Percentiles rank a stretch among this genome's conserved stretches.
These are phyloP conservation scores for Aschersonia sp. DNA, from an alignment of 2,329 filamentous ascomycete genomes.

Conservation along the genomic window DNA sequence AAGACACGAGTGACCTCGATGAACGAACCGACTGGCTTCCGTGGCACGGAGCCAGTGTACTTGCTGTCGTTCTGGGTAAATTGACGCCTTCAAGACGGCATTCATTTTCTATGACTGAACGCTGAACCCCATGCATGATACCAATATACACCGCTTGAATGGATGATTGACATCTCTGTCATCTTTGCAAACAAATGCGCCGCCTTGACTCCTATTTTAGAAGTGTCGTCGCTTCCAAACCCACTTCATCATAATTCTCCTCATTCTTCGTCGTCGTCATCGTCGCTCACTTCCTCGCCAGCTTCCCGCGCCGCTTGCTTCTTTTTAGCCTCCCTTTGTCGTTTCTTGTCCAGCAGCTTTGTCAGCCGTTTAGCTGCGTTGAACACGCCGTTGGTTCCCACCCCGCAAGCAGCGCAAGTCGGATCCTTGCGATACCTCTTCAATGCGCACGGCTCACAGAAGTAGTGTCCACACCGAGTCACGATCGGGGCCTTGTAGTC, in stretches of 20 bases:
- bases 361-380: conserved; percentile 74
- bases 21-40: too few relatives aligned
- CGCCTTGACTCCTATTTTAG: too few relatives aligned
- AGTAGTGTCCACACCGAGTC: conserved; percentile 91
- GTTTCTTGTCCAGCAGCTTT: conserved; percentile 64
- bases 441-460: conserved; percentile 82
- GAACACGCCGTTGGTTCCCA: conserved; percentile 79
- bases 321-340: conserved; percentile 42
- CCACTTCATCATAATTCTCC: not conserved
- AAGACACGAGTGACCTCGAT: too few relatives aligned
- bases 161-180: too few relatives aligned
- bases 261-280: conserved; percentile 17
- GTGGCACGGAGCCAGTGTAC: too few relatives aligned
- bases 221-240: too few relatives aligned
- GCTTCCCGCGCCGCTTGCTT: conserved; percentile 37
- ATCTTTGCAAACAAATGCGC: too few relatives aligned
- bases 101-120: too few relatives aligned
- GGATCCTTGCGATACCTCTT: conserved; percentile 78
- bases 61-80: too few relatives aligned
- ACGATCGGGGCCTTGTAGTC: conserved; percentile 67
- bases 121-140: too few relatives aligned
- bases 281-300: conserved; percentile 32
- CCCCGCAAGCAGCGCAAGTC: conserved; percentile 70
- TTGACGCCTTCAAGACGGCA: too few relatives aligned
- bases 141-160: too few relatives aligned